A percentile compares a stretch with the other conserved stretches of the same genome.
Evolutionary conservation across 1,139 yeast species (phyloP).

Genomic region (Pichia inconspicua): DNA sequence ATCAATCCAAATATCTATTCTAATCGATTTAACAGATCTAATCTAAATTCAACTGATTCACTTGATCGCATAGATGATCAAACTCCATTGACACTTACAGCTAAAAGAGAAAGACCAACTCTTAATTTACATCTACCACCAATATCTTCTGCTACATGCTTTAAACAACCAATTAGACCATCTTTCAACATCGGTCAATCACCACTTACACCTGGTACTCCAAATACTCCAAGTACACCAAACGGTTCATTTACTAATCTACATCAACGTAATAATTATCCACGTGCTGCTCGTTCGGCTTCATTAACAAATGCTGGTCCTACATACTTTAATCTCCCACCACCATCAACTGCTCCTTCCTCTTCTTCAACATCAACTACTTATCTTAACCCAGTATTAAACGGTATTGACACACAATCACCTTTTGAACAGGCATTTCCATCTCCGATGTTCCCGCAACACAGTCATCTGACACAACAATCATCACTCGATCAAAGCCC

Average conservation of each 20-base stretch:
- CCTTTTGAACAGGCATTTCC: conserved; percentile 12
- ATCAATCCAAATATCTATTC: not conserved
- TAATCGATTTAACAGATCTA: not conserved
- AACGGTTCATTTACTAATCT: not conserved
- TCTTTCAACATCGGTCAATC: conserved; percentile 3
- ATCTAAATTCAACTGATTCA: not conserved
- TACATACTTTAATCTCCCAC: not conserved
- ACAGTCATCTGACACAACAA: conserved; percentile 4
- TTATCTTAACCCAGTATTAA: not conserved
- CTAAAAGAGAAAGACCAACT: conserved; percentile 7
- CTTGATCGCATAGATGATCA: not conserved
- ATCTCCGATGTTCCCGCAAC: not conserved
- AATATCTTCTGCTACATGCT: not conserved
- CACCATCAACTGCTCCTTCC: not conserved
- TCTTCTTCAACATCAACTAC: not conserved
- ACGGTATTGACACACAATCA: conserved; percentile 6
- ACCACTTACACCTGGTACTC: conserved; percentile 6
- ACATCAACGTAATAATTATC: not conserved
- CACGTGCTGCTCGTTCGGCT: conserved; percentile 4
- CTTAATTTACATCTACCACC: conserved; percentile 9
- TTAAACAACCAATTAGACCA: conserved; percentile 5
- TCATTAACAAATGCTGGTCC: not conserved
- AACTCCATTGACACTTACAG: not conserved
- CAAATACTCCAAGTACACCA: conserved; percentile 7
- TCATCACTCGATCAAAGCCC: not conserved